Evolutionary conservation across 371 early-diverging fungal genomes (phyloP).

Genomic region (Gilbertella persicaria): DNA sequence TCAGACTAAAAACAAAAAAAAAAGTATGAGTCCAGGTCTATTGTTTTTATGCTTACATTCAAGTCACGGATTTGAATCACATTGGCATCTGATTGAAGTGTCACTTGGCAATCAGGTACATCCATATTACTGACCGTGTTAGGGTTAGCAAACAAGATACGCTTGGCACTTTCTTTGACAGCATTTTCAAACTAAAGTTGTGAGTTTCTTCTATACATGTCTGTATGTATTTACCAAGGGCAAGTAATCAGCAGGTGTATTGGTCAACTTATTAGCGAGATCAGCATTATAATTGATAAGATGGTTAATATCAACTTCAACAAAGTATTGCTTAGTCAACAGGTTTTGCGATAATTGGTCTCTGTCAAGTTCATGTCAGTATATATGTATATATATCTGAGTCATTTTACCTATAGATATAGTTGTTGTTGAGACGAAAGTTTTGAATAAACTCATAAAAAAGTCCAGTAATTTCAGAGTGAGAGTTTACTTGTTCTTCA

Average conservation of each 20-base stretch:
- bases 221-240: slow-evolving; percentile 61
- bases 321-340: slow-evolving; percentile 69
- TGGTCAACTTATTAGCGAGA: slow-evolving; percentile 77
- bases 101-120: slow-evolving; percentile 87
- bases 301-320: slow-evolving; percentile 88
- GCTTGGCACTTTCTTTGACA: slow-evolving; percentile 68
- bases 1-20: slow-evolving; percentile 61
- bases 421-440: slow-evolving; percentile 73
- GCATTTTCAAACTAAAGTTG: slow-evolving; percentile 91
- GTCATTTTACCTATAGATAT: slow-evolving; percentile 67
- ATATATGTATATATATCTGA: not conserved
- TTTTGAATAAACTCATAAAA: slow-evolving; percentile 78
- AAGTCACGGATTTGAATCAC: slow-evolving; percentile 85
- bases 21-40: not conserved
- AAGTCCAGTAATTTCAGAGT: slow-evolving; percentile 54
- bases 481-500: slow-evolving; percentile 58
- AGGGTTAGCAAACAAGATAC: slow-evolving; percentile 60
- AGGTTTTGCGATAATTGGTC: slow-evolving; percentile 90
- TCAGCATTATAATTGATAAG: slow-evolving; percentile 80
- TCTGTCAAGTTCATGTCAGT: slow-evolving; percentile 50
- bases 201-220: not conserved
- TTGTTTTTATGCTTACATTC: slow-evolving; percentile 51
- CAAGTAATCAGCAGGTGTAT: slow-evolving; percentile 79
- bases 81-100: slow-evolving; percentile 81
- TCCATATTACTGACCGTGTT: slow-evolving; percentile 35